A percentile compares a stretch with the other conserved stretches of the same genome.
phyloP scores from a whole-genome alignment of 176 grass and related monocot species.

The Eremochloa ophiuroides region DNA sequence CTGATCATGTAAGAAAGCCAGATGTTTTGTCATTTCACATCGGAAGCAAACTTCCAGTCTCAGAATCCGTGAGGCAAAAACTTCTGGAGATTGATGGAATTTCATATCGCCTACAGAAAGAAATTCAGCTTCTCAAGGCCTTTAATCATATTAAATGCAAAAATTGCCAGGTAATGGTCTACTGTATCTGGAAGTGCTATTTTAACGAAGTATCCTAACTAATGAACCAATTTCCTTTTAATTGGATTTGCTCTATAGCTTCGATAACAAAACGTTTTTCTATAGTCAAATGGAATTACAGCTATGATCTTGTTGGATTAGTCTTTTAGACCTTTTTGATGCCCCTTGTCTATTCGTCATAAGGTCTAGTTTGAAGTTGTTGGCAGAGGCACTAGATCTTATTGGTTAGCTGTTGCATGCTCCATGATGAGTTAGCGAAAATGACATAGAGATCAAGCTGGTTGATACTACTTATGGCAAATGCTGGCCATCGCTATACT shows the following conservation, averaged over 20 bases:
- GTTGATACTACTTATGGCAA: background rate
- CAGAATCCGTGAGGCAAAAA: constrained; percentile 80
- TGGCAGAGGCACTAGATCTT: background rate
- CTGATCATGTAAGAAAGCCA: constrained; percentile 63
- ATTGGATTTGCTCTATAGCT: background rate
- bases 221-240: background rate
- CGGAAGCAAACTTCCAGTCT: constrained; percentile 86
- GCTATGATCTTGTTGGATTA: background rate
- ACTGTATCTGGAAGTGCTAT: constrained; percentile 18
- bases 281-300: constrained; percentile 14
- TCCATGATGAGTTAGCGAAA: constrained; percentile 17
- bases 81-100: constrained; percentile 88
- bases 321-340: background rate
- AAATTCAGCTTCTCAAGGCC: constrained; percentile 85
- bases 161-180: constrained; percentile 65
- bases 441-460: background rate
- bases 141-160: constrained; percentile 81
- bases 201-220: background rate
- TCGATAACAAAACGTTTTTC: background rate
- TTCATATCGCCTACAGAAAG: constrained; percentile 75
- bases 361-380: background rate
- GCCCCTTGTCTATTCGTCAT: background rate
- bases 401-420: background rate
- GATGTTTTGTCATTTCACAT: constrained; percentile 89
- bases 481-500: background rate